Conservation (phyloP, 371 early-diverging fungal genomes). For the Lichtheimia corymbifera region DNA sequence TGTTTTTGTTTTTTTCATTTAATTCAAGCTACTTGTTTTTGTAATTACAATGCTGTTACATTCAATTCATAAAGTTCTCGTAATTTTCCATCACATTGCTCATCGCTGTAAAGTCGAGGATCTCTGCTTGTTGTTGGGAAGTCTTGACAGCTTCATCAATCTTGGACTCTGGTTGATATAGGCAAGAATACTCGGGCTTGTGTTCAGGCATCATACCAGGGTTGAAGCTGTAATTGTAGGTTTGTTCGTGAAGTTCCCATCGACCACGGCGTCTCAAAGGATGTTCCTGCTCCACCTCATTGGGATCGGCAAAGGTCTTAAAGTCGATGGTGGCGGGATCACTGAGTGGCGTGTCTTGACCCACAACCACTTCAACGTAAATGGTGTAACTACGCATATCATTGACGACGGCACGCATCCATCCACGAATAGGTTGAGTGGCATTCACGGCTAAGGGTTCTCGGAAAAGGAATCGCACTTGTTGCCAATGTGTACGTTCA, state of each 20-base stretch:
- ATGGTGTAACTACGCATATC: slow-evolving; percentile 91
- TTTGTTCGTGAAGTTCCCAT: slow-evolving; percentile 95
- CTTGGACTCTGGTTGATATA: slow-evolving; percentile 65
- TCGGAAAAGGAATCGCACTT: slow-evolving; percentile 91
- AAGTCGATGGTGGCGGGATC: slow-evolving; percentile 26
- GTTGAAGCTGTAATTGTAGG: slow-evolving; percentile 80
- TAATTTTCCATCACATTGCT: slow-evolving; percentile 21
- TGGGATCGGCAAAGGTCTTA: slow-evolving; percentile 14
- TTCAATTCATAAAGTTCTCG: slow-evolving; percentile 24
- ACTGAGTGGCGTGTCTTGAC: slow-evolving; percentile 22
- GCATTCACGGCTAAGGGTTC: slow-evolving; percentile 96
- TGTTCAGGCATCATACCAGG: slow-evolving; percentile 56
- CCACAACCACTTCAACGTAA: slow-evolving; percentile 63
- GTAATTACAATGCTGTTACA: neutral
- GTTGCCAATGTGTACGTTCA: slow-evolving; percentile 97
- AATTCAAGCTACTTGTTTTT: neutral
- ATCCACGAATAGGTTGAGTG: slow-evolving; percentile 80
- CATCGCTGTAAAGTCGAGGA: slow-evolving; percentile 1
- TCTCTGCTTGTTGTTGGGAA: slow-evolving; percentile 7
- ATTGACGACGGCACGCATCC: slow-evolving; percentile 87
- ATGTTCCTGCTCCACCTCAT: slow-evolving; percentile 17
- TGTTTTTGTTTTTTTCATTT: neutral
- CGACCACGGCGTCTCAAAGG: slow-evolving; percentile 63
- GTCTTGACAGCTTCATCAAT: slow-evolving; percentile 15
- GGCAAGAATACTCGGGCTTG: slow-evolving; percentile 71